Evolutionary conservation across 495 filamentous ascomycete genomes (phyloP).

Genomic region (Halenospora varia): DNA sequence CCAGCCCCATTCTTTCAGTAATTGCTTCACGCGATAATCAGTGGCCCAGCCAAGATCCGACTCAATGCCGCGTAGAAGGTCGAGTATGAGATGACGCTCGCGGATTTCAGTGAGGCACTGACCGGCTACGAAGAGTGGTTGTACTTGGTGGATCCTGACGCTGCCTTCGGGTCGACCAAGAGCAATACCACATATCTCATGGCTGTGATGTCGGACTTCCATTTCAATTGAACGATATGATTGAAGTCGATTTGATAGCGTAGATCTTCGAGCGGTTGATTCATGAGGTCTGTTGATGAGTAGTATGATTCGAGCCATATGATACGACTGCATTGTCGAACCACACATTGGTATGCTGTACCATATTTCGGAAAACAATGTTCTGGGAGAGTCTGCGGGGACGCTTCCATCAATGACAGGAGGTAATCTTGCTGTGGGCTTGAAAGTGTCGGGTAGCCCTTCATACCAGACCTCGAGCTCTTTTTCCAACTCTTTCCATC

Average conservation of each 20-base stretch:
- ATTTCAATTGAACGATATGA: conserved; percentile 50
- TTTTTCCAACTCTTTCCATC: conserved; percentile 50
- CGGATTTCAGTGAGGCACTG: conserved; percentile 49
- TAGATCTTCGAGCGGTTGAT: conserved; percentile 45
- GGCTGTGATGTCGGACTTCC: conserved; percentile 52
- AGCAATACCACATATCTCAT: conserved; percentile 54
- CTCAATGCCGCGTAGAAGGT: conserved; percentile 54
- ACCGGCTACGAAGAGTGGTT: conserved; percentile 59
- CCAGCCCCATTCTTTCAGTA: conserved; percentile 55
- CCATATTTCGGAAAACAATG: conserved; percentile 55
- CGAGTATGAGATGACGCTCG: conserved; percentile 47
- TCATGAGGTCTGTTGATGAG: conserved; percentile 60
- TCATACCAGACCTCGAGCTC: conserved; percentile 57
- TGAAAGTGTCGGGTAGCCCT: conserved; percentile 54
- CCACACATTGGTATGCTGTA: conserved; percentile 59
- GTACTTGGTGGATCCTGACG: conserved; percentile 54
- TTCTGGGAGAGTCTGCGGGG: conserved; percentile 23
- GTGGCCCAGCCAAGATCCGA: conserved; percentile 59
- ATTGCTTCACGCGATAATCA: conserved; percentile 53
- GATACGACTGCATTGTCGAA: conserved; percentile 61
- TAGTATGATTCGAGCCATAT: conserved; percentile 60
- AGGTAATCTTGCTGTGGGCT: conserved; percentile 41
- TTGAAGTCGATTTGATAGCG: conserved; percentile 46
- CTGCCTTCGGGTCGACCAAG: conserved; percentile 49
- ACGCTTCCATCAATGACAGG: conserved; percentile 27